Evolutionary conservation across 768 basidiomycete species (phyloP), one percentile per base, ranked within the genome.

Genomic region (Boletales sp.): DNA sequence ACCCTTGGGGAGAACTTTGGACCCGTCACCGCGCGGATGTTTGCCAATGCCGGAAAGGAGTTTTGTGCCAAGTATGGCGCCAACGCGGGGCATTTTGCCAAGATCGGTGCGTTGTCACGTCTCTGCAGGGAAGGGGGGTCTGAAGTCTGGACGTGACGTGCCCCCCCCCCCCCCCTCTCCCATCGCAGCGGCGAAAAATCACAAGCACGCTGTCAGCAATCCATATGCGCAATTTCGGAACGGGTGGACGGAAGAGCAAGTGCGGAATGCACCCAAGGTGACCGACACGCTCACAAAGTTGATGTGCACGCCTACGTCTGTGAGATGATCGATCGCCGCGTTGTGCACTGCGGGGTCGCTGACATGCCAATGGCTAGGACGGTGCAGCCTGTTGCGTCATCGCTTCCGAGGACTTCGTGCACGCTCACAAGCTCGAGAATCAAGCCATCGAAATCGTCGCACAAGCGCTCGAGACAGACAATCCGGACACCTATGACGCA

Each of bases 291-390:
- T 89, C 34, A 90, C 89, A 0, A 86, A 84, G 64, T 82, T 79
- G 62, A 91, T 90, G 86, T 91, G 87, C 60, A 87, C 85, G 55
- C 89, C 89, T 0, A 91, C 89, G n/a, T 90, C 81, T 34, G 86
- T 82, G 49, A 53, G 78, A 60, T n/a, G 8, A 15, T 12, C 8
- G 17, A 39, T 39, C 17, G n/a, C 25, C 13, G 12, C 17, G 17
- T 10, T 7, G 6, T n/a, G 12, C 18, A 4, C 14, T 34, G 8
- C 31, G 28, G 31, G 14, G 5, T 34, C 6, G 12, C 12, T 46
- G n/a, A 41, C 6, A n/a, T 3, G n/a, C 19, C 25, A 18, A 41
- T 19, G 18, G 13, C 12, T 33, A 86, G 86, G 84, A 87, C 56
- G 84, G 84, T 17, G 84, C 86, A 25, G 84, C 86, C 4, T 84